Evolutionary conservation across 2,329 filamentous ascomycete genomes (phyloP).

Genomic region (Thielaviopsis punctulata): DNA sequence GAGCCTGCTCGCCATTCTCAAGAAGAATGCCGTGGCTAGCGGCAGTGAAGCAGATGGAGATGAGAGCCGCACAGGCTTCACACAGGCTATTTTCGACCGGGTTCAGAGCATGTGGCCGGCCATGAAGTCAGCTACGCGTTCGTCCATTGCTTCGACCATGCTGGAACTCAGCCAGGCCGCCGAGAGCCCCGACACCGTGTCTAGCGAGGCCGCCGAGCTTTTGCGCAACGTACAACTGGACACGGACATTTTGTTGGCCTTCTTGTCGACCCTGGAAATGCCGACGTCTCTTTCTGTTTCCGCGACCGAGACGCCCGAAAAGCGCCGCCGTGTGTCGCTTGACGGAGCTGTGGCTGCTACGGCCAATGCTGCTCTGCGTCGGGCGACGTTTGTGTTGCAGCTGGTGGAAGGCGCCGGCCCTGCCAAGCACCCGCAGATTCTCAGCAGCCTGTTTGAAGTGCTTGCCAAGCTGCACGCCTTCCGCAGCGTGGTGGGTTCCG

Average conservation of each 20-base stretch:
- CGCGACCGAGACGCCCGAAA: constrained; percentile 33
- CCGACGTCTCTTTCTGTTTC: constrained; percentile 57
- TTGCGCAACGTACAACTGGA: constrained; percentile 58
- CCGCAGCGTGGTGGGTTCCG: constrained; percentile 63
- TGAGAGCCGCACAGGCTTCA: constrained; percentile 32
- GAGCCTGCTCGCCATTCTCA: constrained; percentile 31
- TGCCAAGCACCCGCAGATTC: constrained; percentile 55
- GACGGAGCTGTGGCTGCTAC: constrained; percentile 5
- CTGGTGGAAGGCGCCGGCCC: constrained; percentile 68
- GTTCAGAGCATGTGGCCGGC: constrained; percentile 55
- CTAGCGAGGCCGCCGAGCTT: constrained; percentile 48
- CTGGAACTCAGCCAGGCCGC: constrained; percentile 40
- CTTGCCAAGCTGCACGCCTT: constrained; percentile 80
- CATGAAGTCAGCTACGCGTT: constrained; percentile 47
- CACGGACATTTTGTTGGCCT: constrained; percentile 51
- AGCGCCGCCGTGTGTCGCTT: constrained; percentile 44
- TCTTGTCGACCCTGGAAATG: constrained; percentile 58
- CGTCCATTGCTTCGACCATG: constrained; percentile 42
- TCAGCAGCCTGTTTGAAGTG: constrained; percentile 64
- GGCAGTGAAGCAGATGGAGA: constrained; percentile 20
- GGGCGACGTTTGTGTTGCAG: constrained; percentile 75
- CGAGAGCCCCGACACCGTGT: constrained; percentile 16
- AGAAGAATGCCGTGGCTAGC: constrained; percentile 14
- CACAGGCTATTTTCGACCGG: constrained; percentile 48
- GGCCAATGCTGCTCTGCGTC: constrained; percentile 41